Base-by-base conservation (phyloP, 2,329 filamentous ascomycete species). In the Fusarium piperis region DNA sequence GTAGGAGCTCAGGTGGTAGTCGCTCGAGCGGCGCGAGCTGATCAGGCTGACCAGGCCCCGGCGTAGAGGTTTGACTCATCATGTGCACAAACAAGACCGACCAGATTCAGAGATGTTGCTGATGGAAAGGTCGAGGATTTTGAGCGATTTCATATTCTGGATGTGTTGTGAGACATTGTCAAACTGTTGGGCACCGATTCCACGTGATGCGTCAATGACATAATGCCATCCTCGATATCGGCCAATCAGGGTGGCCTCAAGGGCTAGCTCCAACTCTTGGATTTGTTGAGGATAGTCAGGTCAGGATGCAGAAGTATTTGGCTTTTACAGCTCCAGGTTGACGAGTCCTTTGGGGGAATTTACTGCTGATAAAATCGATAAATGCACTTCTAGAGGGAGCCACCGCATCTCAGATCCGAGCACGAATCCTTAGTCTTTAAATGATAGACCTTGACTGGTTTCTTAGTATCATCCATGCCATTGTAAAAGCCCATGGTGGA, bases 1-100 rank as follows among this genome's bases (percentile, higher is more conserved):
- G 46, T 4, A 71, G 53, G 23, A 68, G n/a, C 48, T 72, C 67
- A 3, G 69, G 68, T 8, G 67, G 61, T 4, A 72, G 36, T 20
- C 35, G 20, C 48, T 72, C 69, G 4, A 68, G 3, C n/a, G 68
- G 62, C 33, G 52, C 62, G 53, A 20, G 4, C 16, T 59, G 35
- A 12, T 30, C 9, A 46, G 15, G 38, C 38, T 1, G 10, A 7
- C 15, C 9, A 28, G 6, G 4, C 41, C 23, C 16, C n/a, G 39
- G 20, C 10, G 15, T 28, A 10, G 15, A 13, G 3, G 13, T 18
- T 15, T 23, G 23, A n/a, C 6, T 28, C 41, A 48, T 48, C 15
- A n/a, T 48, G 23, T 11, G 23, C 9, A n/a, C 15, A 48, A 15
- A n/a, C 2, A 46, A 16, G 5, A 3, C 9, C 3, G 23, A 2